Conservation (phyloP, 768 basidiomycete genomes). For the Calocera viscosa region DNA sequence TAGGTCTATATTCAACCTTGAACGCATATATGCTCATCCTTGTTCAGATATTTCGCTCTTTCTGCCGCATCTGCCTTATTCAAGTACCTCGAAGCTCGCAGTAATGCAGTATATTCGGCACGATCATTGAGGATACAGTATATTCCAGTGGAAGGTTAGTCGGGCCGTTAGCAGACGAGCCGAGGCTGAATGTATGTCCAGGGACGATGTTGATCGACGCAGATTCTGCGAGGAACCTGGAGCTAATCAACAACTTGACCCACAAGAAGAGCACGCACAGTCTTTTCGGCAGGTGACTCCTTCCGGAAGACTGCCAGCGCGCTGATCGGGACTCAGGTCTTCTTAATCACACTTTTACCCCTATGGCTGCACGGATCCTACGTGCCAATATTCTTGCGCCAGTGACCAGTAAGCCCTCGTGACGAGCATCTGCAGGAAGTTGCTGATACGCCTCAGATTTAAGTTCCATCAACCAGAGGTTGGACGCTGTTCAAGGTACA, state of each 20-base stretch:
- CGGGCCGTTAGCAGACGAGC: neutral
- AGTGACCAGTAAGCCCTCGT: conserved; percentile 42
- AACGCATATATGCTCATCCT: neutral
- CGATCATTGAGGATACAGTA: conserved; percentile 64
- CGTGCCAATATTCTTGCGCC: conserved; percentile 74
- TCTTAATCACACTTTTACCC: conserved; percentile 72
- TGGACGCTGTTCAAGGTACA: conserved; percentile 86
- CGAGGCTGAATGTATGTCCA: conserved; percentile 6
- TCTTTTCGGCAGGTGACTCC: conserved; percentile 48
- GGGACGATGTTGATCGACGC: conserved; percentile 93
- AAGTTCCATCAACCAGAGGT: conserved; percentile 58
- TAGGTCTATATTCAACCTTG: conserved; percentile 24
- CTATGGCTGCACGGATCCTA: conserved; percentile 77
- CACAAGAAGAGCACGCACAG: conserved; percentile 58
- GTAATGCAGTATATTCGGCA: conserved; percentile 58
- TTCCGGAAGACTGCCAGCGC: neutral
- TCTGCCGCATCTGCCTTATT: conserved; percentile 78
- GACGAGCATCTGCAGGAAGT: neutral
- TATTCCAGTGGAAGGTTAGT: conserved; percentile 49
- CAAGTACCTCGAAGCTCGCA: conserved; percentile 60
- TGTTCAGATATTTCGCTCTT: conserved; percentile 68
- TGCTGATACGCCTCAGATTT: conserved; percentile 33
- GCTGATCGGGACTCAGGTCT: conserved; percentile 27
- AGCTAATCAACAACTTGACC: conserved; percentile 68
- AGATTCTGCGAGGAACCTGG: conserved; percentile 77